Evolutionary conservation across 768 basidiomycete species (phyloP), one percentile per base, ranked within the genome.

Genomic region (Mycena rebaudengoi): DNA sequence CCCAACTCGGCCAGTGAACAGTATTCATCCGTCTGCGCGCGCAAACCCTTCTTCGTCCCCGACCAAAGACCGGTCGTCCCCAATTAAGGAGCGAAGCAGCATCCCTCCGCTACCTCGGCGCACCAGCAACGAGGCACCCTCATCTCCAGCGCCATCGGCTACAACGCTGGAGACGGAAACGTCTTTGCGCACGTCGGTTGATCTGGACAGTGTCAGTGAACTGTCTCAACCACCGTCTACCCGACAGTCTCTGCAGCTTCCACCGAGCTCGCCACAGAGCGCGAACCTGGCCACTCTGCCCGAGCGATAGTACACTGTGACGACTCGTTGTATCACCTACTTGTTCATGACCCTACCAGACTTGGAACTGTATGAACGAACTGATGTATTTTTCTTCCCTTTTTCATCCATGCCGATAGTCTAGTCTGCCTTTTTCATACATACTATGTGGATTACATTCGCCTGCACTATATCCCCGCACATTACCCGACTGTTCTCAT

Each of bases 11-110:
- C 92, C 92, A 4, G 78, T 85, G 14, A 85, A 82, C 45, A 94
- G 92, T 70, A 94, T 94, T 54, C 92, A 94, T 66, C 92, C 92
- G 13, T 92, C 91, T 13, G 78, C 86, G 23, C 86, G 91, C 26
- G 79, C 80, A 10, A 83, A 82, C 70, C 79, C 82, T 18, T 72
- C 66, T 2, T 50, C 78, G 33, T 83, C 87, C 0, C 87, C 90
- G 5, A 81, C 72, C 20, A 78, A 77, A 66, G 82, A 80, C 39
- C 78, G 69, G 25, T n/a, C n/a, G 30, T 82, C 86, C 1, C 87
- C 89, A 5, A 81, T 72, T 18, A 77, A 75, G 67, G 81, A 79
- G 39, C 76, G 66, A 20, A 40, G 21, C 35, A 25, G 12, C 5
- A 12, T 21, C 18, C 60, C 65, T 10, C 52, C 68, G 12, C 58